Evolutionary conservation across 345 rosid species (phyloP), one percentile per base, ranked within the genome.

Genomic region (Garcia nutans): DNA sequence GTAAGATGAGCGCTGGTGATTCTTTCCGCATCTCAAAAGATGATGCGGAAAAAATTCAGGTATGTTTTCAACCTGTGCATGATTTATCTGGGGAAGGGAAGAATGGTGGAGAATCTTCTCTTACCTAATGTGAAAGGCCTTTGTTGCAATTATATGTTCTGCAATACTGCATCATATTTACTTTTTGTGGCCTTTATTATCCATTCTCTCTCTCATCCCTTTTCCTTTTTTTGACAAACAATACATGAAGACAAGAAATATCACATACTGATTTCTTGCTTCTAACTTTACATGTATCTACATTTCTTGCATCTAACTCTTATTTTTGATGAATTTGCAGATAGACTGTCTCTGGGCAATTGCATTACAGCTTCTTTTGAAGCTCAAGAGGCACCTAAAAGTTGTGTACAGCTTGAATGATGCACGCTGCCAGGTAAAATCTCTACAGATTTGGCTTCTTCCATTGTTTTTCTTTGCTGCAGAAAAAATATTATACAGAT

Each of bases 311-410:
- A 15, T 80, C 70, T 37, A 5, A 68, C 22, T 75, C 12, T 12
- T 74, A 23, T 73, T 15, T 83, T 31, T 44, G 74, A 42, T 79
- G 68, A 23, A 45, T 77, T 47, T 82, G 68, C 87, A 96, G 99
- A 86, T 81, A 72, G 97, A 92, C 50, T 89, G 90, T 76, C 81
- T 93, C 55, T 84, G 91, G 44, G 98, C 98, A 63, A 84, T 81
- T 33, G 93, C 97, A 56, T 77, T 93, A 87, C 94, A 91, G 83
- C 98, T 96, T 79, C 97, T 96, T 77, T 78, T 92, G 92, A 93
- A 84, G 89, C 92, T 96, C 63, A 96, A 96, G 85, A 89, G 97
- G 81, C 90, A 91, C 84, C 86, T 96, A 61, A 96, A 96, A 82
- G 88, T 93, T 78, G 87, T 89, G 9, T 93, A 96, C 80, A 84